Base-by-base conservation (phyloP, 2,329 filamentous ascomycete genomes). In the Acephala macrosclerotiorum region DNA sequence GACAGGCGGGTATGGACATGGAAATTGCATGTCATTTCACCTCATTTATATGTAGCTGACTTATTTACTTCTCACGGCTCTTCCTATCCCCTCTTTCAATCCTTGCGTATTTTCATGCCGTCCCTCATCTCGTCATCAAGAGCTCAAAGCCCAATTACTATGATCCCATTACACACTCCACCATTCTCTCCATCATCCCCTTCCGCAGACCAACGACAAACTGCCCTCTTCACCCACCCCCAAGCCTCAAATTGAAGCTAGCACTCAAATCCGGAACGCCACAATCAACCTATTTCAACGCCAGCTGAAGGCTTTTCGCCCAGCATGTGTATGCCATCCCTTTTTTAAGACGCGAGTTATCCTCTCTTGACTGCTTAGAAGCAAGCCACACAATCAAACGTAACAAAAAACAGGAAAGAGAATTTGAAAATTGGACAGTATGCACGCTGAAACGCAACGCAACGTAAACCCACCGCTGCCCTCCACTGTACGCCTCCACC, bases 321-420 rank as follows among this genome's bases (percentile, higher is more conserved):
- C 51, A 22, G 51, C 51, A 62, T 45, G 42, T 62, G 60, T 57
- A 62, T 62, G 51, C 60, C 20, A 47, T 47, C 51, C 53, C 26
- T 61, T 53, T 29, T 53, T 3, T 33, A 49, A 53, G 22, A 53
- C 29, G 25, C 49, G 49, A 53, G 49, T 9, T 61, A 29, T 40
- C 45, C 36, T 57, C 22, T 20, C n/a, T 12, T 22, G 18, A 16
- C 22, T 25, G 11, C 36, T 20, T 36, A 59, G 29, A 59, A 40
- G 42, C 12, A 5, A n/a, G 38, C 9, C 29, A 33, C n/a, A n/a
- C n/a, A n/a, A 5, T 33, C 29, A 33, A 6, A 6, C 38, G 18
- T 42, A 18, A 18, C 18, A 20, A 51, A n/a, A 8, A 14, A 33
- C 25, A 53, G 11, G 14, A 3, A 16, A 53, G 25, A 33, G 26